Percentiles rank a stretch among this genome's conserved stretches.
Evolutionary conservation across 306 rosid species (phyloP).

Genomic region (Echinosophora koreensis): DNA sequence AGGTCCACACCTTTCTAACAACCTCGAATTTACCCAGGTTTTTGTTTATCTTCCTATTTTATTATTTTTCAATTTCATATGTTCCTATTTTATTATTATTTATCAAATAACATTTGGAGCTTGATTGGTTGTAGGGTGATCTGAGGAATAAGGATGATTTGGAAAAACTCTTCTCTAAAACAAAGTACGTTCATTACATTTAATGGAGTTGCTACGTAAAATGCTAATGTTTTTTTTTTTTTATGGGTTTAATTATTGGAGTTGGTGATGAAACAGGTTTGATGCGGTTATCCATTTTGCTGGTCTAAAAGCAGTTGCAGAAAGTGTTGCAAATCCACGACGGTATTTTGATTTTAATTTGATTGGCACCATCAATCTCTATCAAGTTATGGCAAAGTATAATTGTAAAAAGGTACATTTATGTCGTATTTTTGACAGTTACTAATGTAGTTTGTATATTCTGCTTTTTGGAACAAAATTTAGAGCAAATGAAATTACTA

Average conservation of each 20-base stretch:
- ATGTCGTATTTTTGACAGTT: not conserved
- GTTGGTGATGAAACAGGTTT: conserved; percentile 57
- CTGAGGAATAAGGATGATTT: conserved; percentile 77
- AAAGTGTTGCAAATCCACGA: conserved; percentile 78
- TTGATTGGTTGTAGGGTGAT: conserved; percentile 66
- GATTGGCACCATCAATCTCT: conserved; percentile 86
- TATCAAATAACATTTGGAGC: not conserved
- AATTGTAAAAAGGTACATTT: conserved; percentile 75
- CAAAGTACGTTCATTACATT: conserved; percentile 46
- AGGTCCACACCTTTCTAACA: conserved; percentile 75
- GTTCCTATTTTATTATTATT: too few relatives aligned
- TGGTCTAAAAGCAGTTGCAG: conserved; percentile 89
- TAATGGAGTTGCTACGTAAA: not conserved
- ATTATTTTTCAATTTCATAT: not conserved
- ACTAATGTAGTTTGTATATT: too few relatives aligned
- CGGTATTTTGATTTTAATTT: conserved; percentile 79
- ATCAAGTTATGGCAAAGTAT: conserved; percentile 80
- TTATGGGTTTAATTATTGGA: conserved; percentile 10
- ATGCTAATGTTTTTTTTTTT: not conserved
- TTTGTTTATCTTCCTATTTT: not conserved
- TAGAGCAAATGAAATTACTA: too few relatives aligned
- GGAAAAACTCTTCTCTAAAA: conserved; percentile 76
- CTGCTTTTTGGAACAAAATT: not conserved
- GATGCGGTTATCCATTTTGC: conserved; percentile 97
- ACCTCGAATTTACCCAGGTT: conserved; percentile 76